Base-by-base conservation (phyloP, 2,329 filamentous ascomycete species). In the Colletotrichum plurivorum region DNA sequence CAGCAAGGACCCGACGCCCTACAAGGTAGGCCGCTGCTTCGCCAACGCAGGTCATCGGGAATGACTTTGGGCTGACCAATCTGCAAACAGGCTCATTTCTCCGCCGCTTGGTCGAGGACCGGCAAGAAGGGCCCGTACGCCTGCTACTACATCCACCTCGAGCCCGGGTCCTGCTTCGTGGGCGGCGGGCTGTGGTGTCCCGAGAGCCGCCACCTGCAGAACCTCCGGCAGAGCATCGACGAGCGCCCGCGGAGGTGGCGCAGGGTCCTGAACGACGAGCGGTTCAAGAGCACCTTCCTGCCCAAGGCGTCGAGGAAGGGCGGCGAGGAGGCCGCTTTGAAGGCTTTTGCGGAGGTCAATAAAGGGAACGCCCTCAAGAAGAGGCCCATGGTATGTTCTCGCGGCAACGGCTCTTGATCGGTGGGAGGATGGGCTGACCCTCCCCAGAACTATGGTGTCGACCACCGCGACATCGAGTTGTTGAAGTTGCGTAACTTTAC, bases 41-140 rank as follows among this genome's bases (percentile, higher is more conserved):
- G 7, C 2, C 27, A 31, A 12, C 27, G 18, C 12, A n/a, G 25
- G 7, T 3, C 18, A 20, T 59, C 52, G 1, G 1, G 13, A 10
- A 13, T 36, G n/a, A n/a, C 1, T 16, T 18, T 63, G 63, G 63
- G 65, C 46, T 8, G n/a, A 31, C 6, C 16, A 10, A 2, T 20
- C 5, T 5, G 0, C 4, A 9, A 48, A 27, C 59, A 94, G 90
- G 88, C 93, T 62, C 89, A 95, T 81, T 97, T 95, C 80, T 93
- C 92, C 10, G 94, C 92, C 45, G 93, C 93, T 25, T 97, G 93
- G 89, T 96, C 93, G 65, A 90, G 94, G 20, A 97, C 94, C 0
- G 94, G 94, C 20, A 88, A 93, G 63, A 97, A 97, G 80, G 94
- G 94, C 0, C 91, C 93, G 10, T 97, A 96, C 79, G 94, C 94